Evolutionary conservation across 2,329 filamentous ascomycete genomes (phyloP), one percentile per base, ranked within the genome.

Genomic region (Ophiostoma fasciatum): DNA sequence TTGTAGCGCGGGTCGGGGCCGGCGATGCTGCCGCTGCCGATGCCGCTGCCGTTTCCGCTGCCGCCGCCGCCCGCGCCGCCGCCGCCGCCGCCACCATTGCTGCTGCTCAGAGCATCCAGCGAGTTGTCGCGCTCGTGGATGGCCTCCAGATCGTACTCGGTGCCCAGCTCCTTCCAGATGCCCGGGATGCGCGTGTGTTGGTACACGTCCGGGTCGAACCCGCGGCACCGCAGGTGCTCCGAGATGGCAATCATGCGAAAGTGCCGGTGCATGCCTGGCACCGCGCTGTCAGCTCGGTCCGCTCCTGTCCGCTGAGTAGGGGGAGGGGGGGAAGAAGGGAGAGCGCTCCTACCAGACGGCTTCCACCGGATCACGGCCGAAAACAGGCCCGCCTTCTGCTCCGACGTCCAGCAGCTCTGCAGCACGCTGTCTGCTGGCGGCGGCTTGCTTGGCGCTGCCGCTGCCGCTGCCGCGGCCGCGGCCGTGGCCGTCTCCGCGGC

Each of bases 361-460:
- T 98, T 98, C 80, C 82, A 94, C 52, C 78, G 72, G 45, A 96
- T 87, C 46, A 96, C 79, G 35, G 78, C 84, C 54, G 94, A 94
- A 61, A 94, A 84, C 1, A 98, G 67, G 28, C 84, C 87, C 1
- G 83, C 85, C 46, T 93, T 80, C 57, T 98, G 90, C 51, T 94
- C 88, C 50, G 94, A 87, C 4, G 85, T 94, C 90, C 90, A 98
- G 19, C 78, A 72, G 45, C 88, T 82, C 38, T 74, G 71, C 33
- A 58, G 55, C 45, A 59, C 57, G 20, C 54, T 37, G 12, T 21
- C 22, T 0, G 5, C 17, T 23, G 22, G 22, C 4, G 22, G 22
- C 3, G 19, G 14, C 13, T 43, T 28, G 5, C n/a, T n/a, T n/a
- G 23, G 33, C 1, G 38, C 22, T 4, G 10, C 59, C 4, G 34